Percentiles rank a stretch among this genome's conserved stretches.
phyloP scores from a whole-genome alignment of 1,284 basidiomycete genomes.

The Tilletia caries region DNA sequence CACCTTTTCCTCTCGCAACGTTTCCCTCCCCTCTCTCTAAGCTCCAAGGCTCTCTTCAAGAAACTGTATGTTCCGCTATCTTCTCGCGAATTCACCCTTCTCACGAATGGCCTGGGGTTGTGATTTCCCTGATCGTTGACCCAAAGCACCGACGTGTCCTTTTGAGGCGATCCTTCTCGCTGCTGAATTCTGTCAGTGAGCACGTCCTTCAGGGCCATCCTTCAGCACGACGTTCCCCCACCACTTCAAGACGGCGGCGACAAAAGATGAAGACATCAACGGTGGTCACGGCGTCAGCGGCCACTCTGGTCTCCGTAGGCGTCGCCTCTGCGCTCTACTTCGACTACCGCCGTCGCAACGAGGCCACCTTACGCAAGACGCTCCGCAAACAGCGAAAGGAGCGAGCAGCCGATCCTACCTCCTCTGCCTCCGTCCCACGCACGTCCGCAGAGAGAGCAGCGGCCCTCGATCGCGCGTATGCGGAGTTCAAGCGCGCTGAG shows the following conservation, averaged over 20 bases:
- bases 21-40: too few relatives aligned
- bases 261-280: constrained; percentile 23
- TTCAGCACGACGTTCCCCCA: too few relatives aligned
- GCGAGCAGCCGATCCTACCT: neutral
- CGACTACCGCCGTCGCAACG: constrained; percentile 88
- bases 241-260: too few relatives aligned
- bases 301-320: constrained; percentile 35
- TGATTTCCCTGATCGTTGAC: too few relatives aligned
- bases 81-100: too few relatives aligned
- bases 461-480: constrained; percentile 19
- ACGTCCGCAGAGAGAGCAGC: constrained; percentile 50
- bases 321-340: constrained; percentile 67
- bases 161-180: too few relatives aligned
- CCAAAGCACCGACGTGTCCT: too few relatives aligned
- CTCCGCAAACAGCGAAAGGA: constrained; percentile 69
- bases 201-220: too few relatives aligned
- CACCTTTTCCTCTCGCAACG: too few relatives aligned
- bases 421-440: constrained; percentile 39
- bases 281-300: constrained; percentile 18
- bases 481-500: constrained; percentile 17
- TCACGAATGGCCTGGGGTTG: too few relatives aligned
- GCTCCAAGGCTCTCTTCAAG: too few relatives aligned
- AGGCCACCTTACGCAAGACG: constrained; percentile 79
- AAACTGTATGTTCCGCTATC: neutral
- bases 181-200: too few relatives aligned